Conservation (phyloP, 331 rosid species). For the Prunus yedoensis region DNA sequence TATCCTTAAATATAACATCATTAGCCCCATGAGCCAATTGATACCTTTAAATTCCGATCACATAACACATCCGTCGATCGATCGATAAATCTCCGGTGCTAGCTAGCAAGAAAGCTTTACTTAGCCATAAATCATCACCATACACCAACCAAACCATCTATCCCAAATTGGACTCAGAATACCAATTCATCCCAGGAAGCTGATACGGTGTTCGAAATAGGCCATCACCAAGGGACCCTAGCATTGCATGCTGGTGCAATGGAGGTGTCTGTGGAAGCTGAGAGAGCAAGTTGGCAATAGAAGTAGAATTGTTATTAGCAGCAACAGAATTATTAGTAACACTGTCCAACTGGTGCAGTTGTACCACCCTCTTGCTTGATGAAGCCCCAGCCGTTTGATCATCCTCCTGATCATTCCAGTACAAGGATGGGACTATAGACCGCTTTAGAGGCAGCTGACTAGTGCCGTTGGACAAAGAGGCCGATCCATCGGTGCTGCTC, state of each 20-base stretch:
- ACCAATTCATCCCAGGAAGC: slow-evolving; percentile 71
- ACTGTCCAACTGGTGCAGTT: slow-evolving; percentile 43
- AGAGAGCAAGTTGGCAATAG: slow-evolving; percentile 57
- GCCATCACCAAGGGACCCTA: slow-evolving; percentile 52
- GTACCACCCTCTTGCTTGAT: slow-evolving; percentile 37
- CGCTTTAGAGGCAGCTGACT: slow-evolving; percentile 45
- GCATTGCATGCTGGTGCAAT: slow-evolving; percentile 58
- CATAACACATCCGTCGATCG: background rate
- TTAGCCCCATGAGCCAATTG: background rate
- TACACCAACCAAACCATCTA: slow-evolving; percentile 14
- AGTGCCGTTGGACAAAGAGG: slow-evolving; percentile 10
- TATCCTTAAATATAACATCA: background rate
- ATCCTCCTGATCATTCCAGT: slow-evolving; percentile 52
- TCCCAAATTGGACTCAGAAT: slow-evolving; percentile 37
- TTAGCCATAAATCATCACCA: background rate
- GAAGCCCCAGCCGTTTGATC: slow-evolving; percentile 28
- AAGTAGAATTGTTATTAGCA: slow-evolving; percentile 21
- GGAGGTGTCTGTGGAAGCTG: slow-evolving; percentile 70
- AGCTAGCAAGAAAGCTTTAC: too few relatives aligned
- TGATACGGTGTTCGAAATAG: slow-evolving; percentile 41
- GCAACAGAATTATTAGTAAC: slow-evolving; percentile 3
- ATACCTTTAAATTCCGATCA: background rate
- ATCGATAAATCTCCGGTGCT: background rate
- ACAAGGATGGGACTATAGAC: slow-evolving; percentile 35
- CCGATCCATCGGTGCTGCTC: background rate